These are phyloP conservation scores for Pecoramyces ruminantium DNA, from an alignment of 192 early-diverging fungal species.

Conservation along the genomic window DNA sequence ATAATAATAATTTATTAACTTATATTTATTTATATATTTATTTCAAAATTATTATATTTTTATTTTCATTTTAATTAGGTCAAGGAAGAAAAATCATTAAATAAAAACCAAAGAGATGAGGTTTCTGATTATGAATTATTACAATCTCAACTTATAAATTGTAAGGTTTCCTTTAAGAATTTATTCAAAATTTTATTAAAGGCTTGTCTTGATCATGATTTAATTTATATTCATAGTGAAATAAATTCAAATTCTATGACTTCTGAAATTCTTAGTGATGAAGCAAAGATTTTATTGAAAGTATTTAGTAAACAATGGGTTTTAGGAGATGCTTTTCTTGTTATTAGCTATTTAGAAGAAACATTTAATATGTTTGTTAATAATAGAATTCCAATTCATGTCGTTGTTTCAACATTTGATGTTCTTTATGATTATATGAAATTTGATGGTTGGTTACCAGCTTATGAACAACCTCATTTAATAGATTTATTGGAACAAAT, in stretches of 20 bases:
- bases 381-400: constrained; percentile 18
- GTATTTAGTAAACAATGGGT: constrained; percentile 16
- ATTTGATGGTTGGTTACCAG: constrained; percentile 12
- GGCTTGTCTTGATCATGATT: constrained; percentile 19
- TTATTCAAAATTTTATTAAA: constrained; percentile 23
- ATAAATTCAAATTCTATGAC: constrained; percentile 6
- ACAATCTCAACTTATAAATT: neutral
- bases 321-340: constrained; percentile 19
- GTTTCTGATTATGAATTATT: neutral
- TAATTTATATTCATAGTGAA: constrained; percentile 10
- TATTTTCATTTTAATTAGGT: no score
- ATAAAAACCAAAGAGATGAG: neutral
- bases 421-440: constrained; percentile 19
- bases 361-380: constrained; percentile 24
- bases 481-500: constrained; percentile 22
- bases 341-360: constrained; percentile 22
- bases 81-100: neutral
- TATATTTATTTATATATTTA: no score
- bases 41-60: no score
- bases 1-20: no score
- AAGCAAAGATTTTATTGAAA: constrained; percentile 15
- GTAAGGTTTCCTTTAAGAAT: constrained; percentile 3
- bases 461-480: constrained; percentile 15
- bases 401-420: constrained; percentile 21
- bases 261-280: constrained; percentile 17